phyloP scores from a whole-genome alignment of 495 filamentous ascomycete genomes.

The Usnea hakonensis region DNA sequence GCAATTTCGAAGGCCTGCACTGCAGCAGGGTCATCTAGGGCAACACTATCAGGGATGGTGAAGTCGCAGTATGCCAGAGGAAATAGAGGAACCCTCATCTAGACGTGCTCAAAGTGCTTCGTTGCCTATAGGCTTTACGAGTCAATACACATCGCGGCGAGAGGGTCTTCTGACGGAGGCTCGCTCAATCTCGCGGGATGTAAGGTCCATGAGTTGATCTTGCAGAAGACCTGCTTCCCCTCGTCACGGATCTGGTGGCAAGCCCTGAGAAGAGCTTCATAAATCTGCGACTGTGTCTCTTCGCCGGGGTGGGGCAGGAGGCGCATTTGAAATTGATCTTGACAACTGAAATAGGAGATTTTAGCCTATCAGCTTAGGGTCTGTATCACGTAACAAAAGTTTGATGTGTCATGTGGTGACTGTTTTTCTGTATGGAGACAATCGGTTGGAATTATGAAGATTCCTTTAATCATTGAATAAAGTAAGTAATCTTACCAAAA shows the following conservation, averaged over 20 bases:
- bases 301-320: not conserved
- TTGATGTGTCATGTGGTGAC: slow-evolving; percentile 8
- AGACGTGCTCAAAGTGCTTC: slow-evolving; percentile 9
- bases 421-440: no score
- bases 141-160: not conserved
- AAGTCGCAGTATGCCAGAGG: slow-evolving; percentile 1
- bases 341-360: slow-evolving; percentile 2
- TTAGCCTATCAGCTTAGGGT: no score
- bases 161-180: not conserved
- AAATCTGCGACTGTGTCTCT: not conserved
- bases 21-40: not conserved
- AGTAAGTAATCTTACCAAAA: no score
- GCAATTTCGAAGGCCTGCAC: not conserved
- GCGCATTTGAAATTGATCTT: slow-evolving; percentile 1
- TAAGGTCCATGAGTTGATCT: slow-evolving; percentile 5
- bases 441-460: no score
- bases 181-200: slow-evolving; percentile 9
- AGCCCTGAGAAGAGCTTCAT: not conserved
- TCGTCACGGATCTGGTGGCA: slow-evolving; percentile 5
- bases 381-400: not conserved
- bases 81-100: not conserved
- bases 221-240: not conserved
- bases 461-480: no score
- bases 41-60: not conserved
- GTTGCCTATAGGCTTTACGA: not conserved